Conservation (phyloP, 2,329 filamentous ascomycete species). For the Botrytis byssoidea region DNA sequence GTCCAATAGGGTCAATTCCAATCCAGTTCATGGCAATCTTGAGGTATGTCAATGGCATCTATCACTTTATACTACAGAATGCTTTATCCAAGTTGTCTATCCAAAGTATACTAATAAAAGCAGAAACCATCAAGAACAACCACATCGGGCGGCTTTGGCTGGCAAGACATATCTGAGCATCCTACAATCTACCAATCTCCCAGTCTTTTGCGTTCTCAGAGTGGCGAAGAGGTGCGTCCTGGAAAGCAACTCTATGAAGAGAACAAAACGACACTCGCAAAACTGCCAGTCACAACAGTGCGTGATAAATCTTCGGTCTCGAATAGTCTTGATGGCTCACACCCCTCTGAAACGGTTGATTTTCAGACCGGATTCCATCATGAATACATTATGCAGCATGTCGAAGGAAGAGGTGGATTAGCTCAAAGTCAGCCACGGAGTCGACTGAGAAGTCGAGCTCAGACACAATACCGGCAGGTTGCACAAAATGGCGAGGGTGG, state of each 20-base stretch:
- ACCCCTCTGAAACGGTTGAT: conserved; percentile 31
- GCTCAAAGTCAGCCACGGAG: conserved; percentile 20
- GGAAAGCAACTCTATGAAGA: conserved; percentile 20
- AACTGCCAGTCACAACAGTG: conserved; percentile 3
- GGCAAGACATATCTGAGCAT: conserved; percentile 29
- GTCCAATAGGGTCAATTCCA: not conserved
- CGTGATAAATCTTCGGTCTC: conserved; percentile 2
- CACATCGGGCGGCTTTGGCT: conserved; percentile 24
- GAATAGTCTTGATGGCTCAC: conserved; percentile 32
- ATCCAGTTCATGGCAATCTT: not conserved
- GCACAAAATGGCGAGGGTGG: not conserved
- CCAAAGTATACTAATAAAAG: not conserved
- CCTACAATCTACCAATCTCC: not conserved
- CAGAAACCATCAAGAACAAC: conserved; percentile 20
- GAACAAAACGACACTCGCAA: conserved; percentile 13
- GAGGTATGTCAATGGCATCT: conserved; percentile 9
- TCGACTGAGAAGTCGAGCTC: conserved; percentile 30
- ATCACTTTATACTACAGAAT: no score
- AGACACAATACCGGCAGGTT: conserved; percentile 21
- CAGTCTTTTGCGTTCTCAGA: conserved; percentile 1
- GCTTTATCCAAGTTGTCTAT: not conserved
- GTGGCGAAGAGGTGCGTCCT: not conserved
- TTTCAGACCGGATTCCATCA: conserved; percentile 32
- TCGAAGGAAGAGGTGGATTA: conserved; percentile 19
- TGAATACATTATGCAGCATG: conserved; percentile 24